Evolutionary conservation across 495 filamentous ascomycete species (phyloP).

Genomic region (Jackrogersella multiformis): DNA sequence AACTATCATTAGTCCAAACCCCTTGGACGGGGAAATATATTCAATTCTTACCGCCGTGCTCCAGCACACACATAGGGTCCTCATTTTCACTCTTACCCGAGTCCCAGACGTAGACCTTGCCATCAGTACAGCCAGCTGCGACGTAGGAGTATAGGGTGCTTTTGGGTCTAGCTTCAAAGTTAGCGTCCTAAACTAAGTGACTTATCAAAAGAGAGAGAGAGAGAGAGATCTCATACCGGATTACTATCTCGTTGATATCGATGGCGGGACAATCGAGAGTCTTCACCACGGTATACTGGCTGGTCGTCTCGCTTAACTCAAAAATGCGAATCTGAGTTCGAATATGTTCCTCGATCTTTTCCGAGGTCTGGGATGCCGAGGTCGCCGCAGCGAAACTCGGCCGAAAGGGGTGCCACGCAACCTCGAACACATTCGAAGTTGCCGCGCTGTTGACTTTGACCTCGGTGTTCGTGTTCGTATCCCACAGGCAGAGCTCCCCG

Average conservation of each 20-base stretch:
- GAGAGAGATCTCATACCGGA: slow-evolving; percentile 54
- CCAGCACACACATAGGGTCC: slow-evolving; percentile 69
- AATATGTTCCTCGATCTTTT: slow-evolving; percentile 52
- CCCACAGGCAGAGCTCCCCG: slow-evolving; percentile 81
- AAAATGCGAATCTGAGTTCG: slow-evolving; percentile 63
- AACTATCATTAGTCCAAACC: slow-evolving; percentile 19
- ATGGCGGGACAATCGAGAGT: slow-evolving; percentile 75
- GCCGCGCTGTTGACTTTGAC: slow-evolving; percentile 58
- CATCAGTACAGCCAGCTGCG: slow-evolving; percentile 85
- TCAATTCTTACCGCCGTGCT: slow-evolving; percentile 64
- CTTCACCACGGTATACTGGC: slow-evolving; percentile 50
- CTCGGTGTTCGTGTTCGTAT: slow-evolving; percentile 60
- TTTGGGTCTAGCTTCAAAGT: slow-evolving; percentile 54
- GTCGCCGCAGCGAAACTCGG: slow-evolving; percentile 69
- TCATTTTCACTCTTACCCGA: slow-evolving; percentile 57
- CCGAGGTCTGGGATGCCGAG: slow-evolving; percentile 56
- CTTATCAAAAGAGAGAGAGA: slow-evolving; percentile 46
- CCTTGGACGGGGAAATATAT: not conserved
- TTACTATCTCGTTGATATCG: slow-evolving; percentile 87
- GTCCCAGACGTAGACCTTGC: slow-evolving; percentile 88
- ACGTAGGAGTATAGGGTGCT: slow-evolving; percentile 64
- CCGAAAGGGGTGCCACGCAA: slow-evolving; percentile 76
- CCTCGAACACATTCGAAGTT: slow-evolving; percentile 80
- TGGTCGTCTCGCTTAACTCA: slow-evolving; percentile 39
- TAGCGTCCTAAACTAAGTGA: slow-evolving; percentile 53